Percentiles rank a stretch among this genome's conserved stretches.
Evolutionary conservation across 1,284 basidiomycete species (phyloP).

Genomic region (Phaffia rhodozyma): DNA sequence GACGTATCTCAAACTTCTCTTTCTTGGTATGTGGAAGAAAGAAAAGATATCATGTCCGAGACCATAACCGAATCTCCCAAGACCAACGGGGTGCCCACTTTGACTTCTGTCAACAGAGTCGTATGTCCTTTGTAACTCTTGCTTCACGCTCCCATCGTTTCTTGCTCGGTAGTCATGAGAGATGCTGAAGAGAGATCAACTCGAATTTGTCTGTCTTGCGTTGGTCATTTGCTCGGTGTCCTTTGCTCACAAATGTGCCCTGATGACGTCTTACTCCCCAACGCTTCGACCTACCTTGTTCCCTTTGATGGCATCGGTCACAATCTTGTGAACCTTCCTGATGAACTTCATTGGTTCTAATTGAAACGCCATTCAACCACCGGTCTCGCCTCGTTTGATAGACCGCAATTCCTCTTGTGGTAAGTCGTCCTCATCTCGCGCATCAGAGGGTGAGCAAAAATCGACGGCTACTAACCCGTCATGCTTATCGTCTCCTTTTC

Average conservation of each 20-base stretch:
- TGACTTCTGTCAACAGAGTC: conserved; percentile 1
- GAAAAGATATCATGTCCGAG: background rate
- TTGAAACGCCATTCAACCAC: background rate
- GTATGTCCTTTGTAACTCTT: background rate
- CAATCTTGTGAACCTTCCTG: background rate
- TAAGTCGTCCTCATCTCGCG: background rate
- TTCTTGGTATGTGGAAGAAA: background rate
- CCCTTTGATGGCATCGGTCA: background rate
- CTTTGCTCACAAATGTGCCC: too few relatives aligned
- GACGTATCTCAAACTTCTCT: background rate
- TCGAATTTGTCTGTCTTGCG: background rate
- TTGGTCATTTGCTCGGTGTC: background rate
- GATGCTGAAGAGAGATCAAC: background rate
- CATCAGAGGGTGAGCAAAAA: background rate
- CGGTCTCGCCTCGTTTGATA: background rate
- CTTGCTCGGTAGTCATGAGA: background rate
- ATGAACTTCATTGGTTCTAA: background rate
- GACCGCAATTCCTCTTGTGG: conserved; percentile 13
- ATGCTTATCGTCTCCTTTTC: background rate
- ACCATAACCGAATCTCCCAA: background rate
- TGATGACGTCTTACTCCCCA: too few relatives aligned
- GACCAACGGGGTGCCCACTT: background rate
- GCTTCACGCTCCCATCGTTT: background rate
- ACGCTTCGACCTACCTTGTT: background rate
- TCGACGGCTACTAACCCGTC: background rate